Evolutionary conservation across 2,329 filamentous ascomycete genomes (phyloP).

Genomic region (Thielaviopsis punctulata): DNA sequence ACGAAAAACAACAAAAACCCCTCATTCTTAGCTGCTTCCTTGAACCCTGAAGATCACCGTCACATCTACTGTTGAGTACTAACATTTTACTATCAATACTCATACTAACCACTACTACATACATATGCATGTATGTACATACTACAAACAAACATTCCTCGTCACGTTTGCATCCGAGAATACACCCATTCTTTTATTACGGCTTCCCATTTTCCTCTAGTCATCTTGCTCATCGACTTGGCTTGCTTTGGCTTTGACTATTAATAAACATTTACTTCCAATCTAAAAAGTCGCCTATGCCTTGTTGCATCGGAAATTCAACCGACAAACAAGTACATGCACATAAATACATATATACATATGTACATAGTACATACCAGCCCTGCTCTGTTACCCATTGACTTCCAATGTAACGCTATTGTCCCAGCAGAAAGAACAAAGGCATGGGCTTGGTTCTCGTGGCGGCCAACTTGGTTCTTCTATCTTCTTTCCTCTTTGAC

Average conservation of each 20-base stretch:
- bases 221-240: too few relatives aligned
- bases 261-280: too few relatives aligned
- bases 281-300: not conserved
- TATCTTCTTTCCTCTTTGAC: too few relatives aligned
- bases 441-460: not conserved
- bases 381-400: not conserved
- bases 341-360: too few relatives aligned
- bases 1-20: not conserved
- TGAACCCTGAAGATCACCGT: not conserved
- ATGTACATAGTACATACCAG: too few relatives aligned
- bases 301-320: not conserved
- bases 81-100: too few relatives aligned
- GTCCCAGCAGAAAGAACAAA: not conserved
- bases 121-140: too few relatives aligned
- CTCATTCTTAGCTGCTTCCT: not conserved
- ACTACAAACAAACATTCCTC: too few relatives aligned
- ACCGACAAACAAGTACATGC: too few relatives aligned
- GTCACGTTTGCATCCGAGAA: too few relatives aligned
- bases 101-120: too few relatives aligned
- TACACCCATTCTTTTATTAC: not conserved
- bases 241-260: too few relatives aligned
- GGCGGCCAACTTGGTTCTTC: not conserved
- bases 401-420: not conserved
- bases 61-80: not conserved
- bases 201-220: not conserved